Base-by-base conservation (phyloP, 768 basidiomycete genomes). In the Psilocybe sp. region DNA sequence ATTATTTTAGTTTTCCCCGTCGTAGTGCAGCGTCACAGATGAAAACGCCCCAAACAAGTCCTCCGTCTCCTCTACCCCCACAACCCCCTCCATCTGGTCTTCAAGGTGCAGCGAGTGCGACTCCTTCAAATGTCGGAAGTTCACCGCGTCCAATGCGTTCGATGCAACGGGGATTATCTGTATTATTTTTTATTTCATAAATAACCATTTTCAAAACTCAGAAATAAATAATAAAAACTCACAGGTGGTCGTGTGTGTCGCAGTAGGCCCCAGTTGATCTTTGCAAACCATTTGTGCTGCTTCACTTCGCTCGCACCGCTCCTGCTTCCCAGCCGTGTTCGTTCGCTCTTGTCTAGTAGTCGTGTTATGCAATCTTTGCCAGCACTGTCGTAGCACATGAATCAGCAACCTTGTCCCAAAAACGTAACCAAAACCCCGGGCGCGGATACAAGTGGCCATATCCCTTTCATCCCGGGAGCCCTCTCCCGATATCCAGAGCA, bases 251-350 rank as follows among this genome's bases (percentile, higher is more conserved):
- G 85, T 58, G 83, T 87, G 69, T 98, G 89, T 59, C 97, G 80
- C 64, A 99, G 71, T 49, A 99, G 75, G 18, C 96, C 97, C 97
- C 96, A 99, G 71, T 92, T 95, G 64, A 96, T 85, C 61, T 92
- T 93, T 23, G 76, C 73, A 74, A 99, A 99, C 97, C 97, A 99
- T 66, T 92, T 94, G 79, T 98, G 97, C 50, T 90, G 87, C 74
- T 98, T 99, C 60, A 99, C 94, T 70, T 99, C 97, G 64, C 93
- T 96, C 49, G 97, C 97, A 20, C 97, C 97, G 58, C 85, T 92
- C 69, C 81, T 85, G 68, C 92, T 92, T 40, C 97, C 97, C 34
- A 98, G 68, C 53, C 97, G 80, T 49, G 81, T 85, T 63, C 80
- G 75, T 69, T 99, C 97, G 59, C 89, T 85, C 74, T 99, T 99